Conservation (phyloP, 2,329 filamentous ascomycete genomes). For the Aspergillus niger region DNA sequence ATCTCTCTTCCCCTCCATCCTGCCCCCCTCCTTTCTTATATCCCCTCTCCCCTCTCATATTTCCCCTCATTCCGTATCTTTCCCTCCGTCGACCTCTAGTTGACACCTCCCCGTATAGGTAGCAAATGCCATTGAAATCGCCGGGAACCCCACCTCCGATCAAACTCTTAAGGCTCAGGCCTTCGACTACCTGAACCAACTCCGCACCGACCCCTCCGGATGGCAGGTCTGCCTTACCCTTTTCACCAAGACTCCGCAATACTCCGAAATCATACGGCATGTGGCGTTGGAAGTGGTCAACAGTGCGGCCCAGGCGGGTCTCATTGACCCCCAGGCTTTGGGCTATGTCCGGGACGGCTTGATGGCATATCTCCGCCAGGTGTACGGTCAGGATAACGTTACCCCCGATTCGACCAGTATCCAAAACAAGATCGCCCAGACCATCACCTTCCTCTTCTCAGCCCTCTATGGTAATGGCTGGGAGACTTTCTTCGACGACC, state of each 20-base stretch:
- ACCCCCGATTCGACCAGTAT: conserved; percentile 71
- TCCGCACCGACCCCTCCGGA: conserved; percentile 78
- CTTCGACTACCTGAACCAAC: conserved; percentile 62
- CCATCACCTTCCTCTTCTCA: conserved; percentile 89
- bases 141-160: conserved; percentile 78
- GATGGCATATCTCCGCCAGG: conserved; percentile 75
- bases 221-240: conserved; percentile 88
- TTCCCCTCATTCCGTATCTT: conserved; percentile 22
- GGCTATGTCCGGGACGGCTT: conserved; percentile 77
- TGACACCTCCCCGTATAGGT: conserved; percentile 58
- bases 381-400: conserved; percentile 64
- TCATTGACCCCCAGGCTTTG: conserved; percentile 72
- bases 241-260: conserved; percentile 75
- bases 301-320: conserved; percentile 79
- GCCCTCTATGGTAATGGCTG: conserved; percentile 82
- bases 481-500: conserved; percentile 89
- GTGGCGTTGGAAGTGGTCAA: conserved; percentile 92
- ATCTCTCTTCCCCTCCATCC: conserved; percentile 16
- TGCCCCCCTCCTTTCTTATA: conserved; percentile 14
- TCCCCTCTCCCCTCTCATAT: conserved; percentile 17
- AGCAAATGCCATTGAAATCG: conserved; percentile 93
- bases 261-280: conserved; percentile 82
- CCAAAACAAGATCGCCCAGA: conserved; percentile 97
- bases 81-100: not conserved
- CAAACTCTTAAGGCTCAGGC: conserved; percentile 77